Evolutionary conservation across 306 rosid species (phyloP).

Genomic region (Echinosophora koreensis): DNA sequence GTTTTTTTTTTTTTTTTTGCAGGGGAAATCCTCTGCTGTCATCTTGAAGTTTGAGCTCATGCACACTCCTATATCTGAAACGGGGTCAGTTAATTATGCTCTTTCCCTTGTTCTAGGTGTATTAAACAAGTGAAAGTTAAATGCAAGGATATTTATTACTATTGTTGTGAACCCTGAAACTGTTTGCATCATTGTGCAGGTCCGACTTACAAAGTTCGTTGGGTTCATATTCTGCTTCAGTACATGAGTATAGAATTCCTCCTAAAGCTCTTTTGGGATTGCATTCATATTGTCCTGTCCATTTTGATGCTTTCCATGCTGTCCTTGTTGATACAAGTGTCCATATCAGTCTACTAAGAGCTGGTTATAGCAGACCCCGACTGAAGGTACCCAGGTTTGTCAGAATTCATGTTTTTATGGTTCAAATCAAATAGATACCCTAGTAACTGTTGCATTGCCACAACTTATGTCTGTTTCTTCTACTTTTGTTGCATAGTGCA

Average conservation of each 20-base stretch:
- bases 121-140: constrained; percentile 29
- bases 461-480: constrained; percentile 6
- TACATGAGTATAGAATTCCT: constrained; percentile 87
- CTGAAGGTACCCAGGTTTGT: constrained; percentile 79
- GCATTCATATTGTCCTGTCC: constrained; percentile 88
- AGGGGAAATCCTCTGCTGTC: constrained; percentile 75
- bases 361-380: constrained; percentile 56
- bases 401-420: constrained; percentile 46
- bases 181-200: constrained; percentile 55
- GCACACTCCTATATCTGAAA: constrained; percentile 68
- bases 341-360: constrained; percentile 73
- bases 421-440: constrained; percentile 37
- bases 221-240: constrained; percentile 67
- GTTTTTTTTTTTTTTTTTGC: constrained; percentile 47
- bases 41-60: constrained; percentile 89
- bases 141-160: constrained; percentile 21
- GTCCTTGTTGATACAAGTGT: constrained; percentile 84
- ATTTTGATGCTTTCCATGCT: constrained; percentile 83
- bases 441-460: constrained; percentile 31
- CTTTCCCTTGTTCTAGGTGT: background rate
- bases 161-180: constrained; percentile 39
- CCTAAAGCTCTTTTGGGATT: constrained; percentile 87
- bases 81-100: constrained; percentile 60
- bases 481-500: constrained; percentile 24
- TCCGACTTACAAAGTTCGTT: constrained; percentile 63